Percentiles rank a stretch among this genome's conserved stretches.
Evolutionary conservation across 371 early-diverging fungal species (phyloP).

Genomic region (Mortierella sp.): DNA sequence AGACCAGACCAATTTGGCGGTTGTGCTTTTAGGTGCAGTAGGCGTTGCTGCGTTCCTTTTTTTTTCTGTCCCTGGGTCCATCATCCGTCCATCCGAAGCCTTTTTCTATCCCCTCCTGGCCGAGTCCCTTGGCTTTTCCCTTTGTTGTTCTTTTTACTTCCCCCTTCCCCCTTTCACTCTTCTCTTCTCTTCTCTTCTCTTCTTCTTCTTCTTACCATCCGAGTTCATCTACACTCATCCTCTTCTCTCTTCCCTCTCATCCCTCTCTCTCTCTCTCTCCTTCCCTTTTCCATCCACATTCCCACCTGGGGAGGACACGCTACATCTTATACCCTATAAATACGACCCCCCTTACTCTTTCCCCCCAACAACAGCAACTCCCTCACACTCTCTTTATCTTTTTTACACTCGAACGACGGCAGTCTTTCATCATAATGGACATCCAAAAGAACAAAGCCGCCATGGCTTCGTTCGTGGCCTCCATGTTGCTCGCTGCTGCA

Average conservation of each 20-base stretch:
- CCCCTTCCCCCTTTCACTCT: constrained; percentile 1
- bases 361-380: neutral
- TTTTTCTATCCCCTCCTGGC: neutral
- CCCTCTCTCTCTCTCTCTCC: constrained; percentile 9
- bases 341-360: neutral
- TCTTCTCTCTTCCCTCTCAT: constrained; percentile 12
- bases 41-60: too few species aligned
- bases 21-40: too few species aligned
- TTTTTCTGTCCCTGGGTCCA: neutral
- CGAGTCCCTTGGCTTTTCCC: constrained; percentile 5
- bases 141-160: constrained; percentile 14
- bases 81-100: neutral
- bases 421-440: constrained; percentile 28
- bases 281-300: constrained; percentile 17
- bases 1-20: too few species aligned
- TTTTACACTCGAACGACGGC: constrained; percentile 15
- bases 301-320: constrained; percentile 19
- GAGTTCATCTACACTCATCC: neutral
- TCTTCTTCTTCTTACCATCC: neutral
- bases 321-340: too few species aligned
- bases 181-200: neutral
- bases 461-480: constrained; percentile 49
- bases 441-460: constrained; percentile 52
- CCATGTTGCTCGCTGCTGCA: constrained; percentile 37
- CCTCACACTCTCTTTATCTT: neutral